Evolutionary conservation across 148 eudicot species (phyloP).

Genomic region (Rhododendron griersonianum): DNA sequence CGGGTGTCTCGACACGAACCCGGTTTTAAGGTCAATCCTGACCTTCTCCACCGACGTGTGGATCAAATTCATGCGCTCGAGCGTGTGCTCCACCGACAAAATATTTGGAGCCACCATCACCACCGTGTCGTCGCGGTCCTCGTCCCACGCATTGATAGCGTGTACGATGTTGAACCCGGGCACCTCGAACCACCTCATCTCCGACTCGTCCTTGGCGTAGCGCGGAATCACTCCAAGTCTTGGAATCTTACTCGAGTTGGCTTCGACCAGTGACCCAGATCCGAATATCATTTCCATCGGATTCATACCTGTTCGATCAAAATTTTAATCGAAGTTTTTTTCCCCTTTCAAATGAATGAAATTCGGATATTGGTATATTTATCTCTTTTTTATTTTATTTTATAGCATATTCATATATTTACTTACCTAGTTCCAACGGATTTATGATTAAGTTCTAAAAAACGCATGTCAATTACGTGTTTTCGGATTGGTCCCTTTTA

Average conservation of each 20-base stretch:
- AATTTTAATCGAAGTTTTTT: background rate
- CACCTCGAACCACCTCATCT: constrained; percentile 54
- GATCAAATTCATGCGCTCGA: constrained; percentile 44
- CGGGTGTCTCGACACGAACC: constrained; percentile 33
- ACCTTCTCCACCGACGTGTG: constrained; percentile 42
- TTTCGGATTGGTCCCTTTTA: background rate
- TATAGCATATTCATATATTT: too few relatives aligned
- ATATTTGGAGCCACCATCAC: constrained; percentile 52
- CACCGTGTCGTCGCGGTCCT: constrained; percentile 42
- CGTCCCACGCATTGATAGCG: constrained; percentile 64
- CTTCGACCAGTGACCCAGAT: constrained; percentile 24
- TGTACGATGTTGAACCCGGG: constrained; percentile 53
- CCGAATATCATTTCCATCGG: constrained; percentile 27
- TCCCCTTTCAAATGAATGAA: too few relatives aligned
- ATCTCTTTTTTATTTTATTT: too few relatives aligned
- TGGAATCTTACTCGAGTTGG: constrained; percentile 32
- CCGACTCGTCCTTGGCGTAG: constrained; percentile 47
- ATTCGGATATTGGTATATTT: too few relatives aligned
- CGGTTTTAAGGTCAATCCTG: constrained; percentile 38
- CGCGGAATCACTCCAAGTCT: constrained; percentile 50
- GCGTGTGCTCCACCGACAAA: constrained; percentile 32
- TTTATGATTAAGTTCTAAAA: too few relatives aligned
- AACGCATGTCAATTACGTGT: background rate
- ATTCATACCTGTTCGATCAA: constrained; percentile 35
- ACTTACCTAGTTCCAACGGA: too few relatives aligned